A percentile compares a stretch with the other conserved stretches of the same genome.
Conservation (phyloP, 306 rosid genomes). For the Cicer judaicum region DNA sequence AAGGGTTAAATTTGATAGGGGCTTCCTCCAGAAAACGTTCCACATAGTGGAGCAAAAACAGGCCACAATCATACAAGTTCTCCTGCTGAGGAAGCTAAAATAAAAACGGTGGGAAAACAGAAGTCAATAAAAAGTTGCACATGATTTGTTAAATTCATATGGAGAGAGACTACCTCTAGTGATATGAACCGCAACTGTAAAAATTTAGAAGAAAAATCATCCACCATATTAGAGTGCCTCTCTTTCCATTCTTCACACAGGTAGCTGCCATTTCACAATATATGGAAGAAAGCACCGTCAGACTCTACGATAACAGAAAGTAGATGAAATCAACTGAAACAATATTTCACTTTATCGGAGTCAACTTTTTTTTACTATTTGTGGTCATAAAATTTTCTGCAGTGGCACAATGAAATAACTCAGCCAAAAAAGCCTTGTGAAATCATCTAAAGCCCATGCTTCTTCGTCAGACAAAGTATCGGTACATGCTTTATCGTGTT, state of each 20-base stretch:
- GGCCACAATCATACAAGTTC: conserved; percentile 76
- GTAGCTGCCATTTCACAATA: conserved; percentile 55
- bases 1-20: conserved; percentile 65
- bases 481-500: conserved; percentile 11
- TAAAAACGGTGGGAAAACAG: conserved; percentile 15
- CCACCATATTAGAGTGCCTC: conserved; percentile 53
- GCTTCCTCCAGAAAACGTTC: conserved; percentile 74
- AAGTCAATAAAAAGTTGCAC: conserved; percentile 15
- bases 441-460: not conserved
- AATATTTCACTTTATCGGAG: conserved; percentile 16
- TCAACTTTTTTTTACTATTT: conserved; percentile 17
- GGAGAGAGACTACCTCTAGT: conserved; percentile 57
- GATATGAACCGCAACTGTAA: conserved; percentile 58
- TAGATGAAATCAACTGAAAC: conserved; percentile 19
- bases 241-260: conserved; percentile 82
- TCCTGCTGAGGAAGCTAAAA: conserved; percentile 87
- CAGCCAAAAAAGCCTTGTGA: conserved; percentile 32
- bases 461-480: not conserved
- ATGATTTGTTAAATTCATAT: conserved; percentile 16
- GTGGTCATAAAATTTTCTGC: conserved; percentile 16
- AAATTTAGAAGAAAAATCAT: conserved; percentile 60
- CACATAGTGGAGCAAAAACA: conserved; percentile 84
- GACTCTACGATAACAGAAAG: conserved; percentile 29
- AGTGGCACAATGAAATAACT: conserved; percentile 34
- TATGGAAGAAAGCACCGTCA: conserved; percentile 31